Evolutionary conservation across 2,329 filamentous ascomycete genomes (phyloP).

Genomic region (Pseudogymnoascus sp.): DNA sequence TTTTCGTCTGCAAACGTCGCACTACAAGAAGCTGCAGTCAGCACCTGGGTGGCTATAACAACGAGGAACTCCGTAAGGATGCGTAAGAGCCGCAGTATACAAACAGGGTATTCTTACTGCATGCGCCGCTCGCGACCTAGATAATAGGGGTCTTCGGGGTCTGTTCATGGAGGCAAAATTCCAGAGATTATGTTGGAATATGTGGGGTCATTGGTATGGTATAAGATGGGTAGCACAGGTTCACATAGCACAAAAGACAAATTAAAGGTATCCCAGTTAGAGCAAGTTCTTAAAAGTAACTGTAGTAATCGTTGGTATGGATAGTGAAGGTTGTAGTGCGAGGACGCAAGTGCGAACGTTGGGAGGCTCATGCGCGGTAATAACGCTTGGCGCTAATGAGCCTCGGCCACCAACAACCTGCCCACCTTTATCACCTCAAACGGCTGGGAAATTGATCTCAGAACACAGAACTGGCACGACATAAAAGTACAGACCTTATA

Average conservation of each 20-base stretch:
- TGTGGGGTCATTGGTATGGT: background rate
- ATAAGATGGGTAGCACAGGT: background rate
- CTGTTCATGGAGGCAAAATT: background rate
- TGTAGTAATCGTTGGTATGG: background rate
- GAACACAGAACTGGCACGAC: background rate
- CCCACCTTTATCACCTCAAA: background rate
- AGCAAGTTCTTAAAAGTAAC: background rate
- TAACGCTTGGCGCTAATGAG: background rate
- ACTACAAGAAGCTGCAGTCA: constrained; percentile 27
- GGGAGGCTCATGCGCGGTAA: background rate
- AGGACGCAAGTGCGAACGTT: background rate
- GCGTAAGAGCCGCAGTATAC: background rate
- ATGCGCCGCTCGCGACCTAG: constrained; percentile 5
- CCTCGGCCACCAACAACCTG: background rate
- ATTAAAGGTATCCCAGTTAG: background rate
- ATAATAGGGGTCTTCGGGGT: background rate
- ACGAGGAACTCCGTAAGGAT: background rate
- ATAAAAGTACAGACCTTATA: background rate
- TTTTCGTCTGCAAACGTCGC: constrained; percentile 39
- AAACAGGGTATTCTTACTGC: background rate
- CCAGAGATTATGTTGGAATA: background rate
- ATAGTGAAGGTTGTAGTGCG: background rate
- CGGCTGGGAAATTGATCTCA: background rate
- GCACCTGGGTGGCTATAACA: background rate
- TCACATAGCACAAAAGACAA: background rate